Evolutionary conservation across 306 rosid species (phyloP), one percentile per base, ranked within the genome.

Genomic region (Quercus alba): DNA sequence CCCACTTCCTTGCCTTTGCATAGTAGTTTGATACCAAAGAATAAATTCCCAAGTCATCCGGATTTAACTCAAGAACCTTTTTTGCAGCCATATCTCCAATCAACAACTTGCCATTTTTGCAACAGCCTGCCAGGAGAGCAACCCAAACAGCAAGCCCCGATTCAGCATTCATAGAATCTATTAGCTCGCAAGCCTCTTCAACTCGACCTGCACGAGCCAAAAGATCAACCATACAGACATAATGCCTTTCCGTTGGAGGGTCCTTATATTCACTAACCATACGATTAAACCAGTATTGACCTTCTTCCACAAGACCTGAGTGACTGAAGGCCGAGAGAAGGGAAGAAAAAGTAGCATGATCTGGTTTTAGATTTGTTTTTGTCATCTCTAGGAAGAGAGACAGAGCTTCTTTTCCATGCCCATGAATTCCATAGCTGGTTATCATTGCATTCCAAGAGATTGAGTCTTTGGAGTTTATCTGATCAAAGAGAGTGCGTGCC

Each of bases 21-120:
- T 56, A 85, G 23, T 80, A 88, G 85, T 88, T 85, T 31, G 86
- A 74, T 78, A 88, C 81, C 61, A 85, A 66, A 54, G 85, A 52
- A 26, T 82, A 76, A 41, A 81, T 54, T 44, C 89, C 87, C 56
- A 68, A 54, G 57, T 88, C 91, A 51, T 78, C 72, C 5, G 81
- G 82, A 49, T 78, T 73, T 6, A 88, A 55, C 78, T 73, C 75
- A 20, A 85, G 81, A 19, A 85, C 55, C 77, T 81, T 85, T 66
- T 75, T 81, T 4, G 89, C 82, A 10, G 78, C 84, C 8, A 67
- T 63, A 52, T 80, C 82, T 70, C 89, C 82, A 3, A 81, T 63
- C 10, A 21, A 44, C 26, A 64, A 38, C 31, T 81, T 81, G 8
- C 64, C 71, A 71, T 73, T 71, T 28, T 35, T 68, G 58, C 79